Evolutionary conservation across 768 basidiomycete species (phyloP).

Genomic region (Suillus subluteus): DNA sequence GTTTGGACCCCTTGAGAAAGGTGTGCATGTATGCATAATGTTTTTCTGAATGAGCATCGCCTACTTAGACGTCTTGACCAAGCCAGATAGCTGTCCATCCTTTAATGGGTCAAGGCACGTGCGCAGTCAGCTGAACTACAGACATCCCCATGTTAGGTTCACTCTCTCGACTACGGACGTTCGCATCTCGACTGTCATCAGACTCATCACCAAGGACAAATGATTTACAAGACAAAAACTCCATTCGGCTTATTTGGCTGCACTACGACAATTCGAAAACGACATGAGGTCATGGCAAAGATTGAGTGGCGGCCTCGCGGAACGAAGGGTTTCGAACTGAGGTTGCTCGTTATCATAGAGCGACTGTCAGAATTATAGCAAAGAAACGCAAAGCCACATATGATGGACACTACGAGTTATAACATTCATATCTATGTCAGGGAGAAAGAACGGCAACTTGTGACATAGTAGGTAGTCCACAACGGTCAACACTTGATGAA

Average conservation of each 20-base stretch:
- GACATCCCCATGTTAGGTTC: neutral
- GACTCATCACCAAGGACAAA: constrained; percentile 9
- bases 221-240: constrained; percentile 8
- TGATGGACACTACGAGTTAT: constrained; percentile 8
- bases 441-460: neutral
- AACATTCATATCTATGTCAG: constrained; percentile 16
- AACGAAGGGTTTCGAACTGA: constrained; percentile 19
- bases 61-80: neutral
- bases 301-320: constrained; percentile 37
- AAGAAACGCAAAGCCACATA: constrained; percentile 10
- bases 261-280: constrained; percentile 28
- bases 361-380: constrained; percentile 10
- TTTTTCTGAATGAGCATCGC: neutral
- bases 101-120: too few relatives aligned
- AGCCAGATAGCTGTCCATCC: neutral
- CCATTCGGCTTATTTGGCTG: constrained; percentile 13
- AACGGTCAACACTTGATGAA: neutral
- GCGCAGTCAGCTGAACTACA: neutral
- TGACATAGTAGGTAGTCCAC: too few relatives aligned
- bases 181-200: neutral
- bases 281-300: constrained; percentile 28
- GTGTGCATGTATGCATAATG: neutral
- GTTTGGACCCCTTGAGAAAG: neutral
- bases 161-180: constrained; percentile 11
- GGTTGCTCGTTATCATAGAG: constrained; percentile 24